phyloP scores from a whole-genome alignment of 352 stramenopile species.

The Lagenidium sp. region DNA sequence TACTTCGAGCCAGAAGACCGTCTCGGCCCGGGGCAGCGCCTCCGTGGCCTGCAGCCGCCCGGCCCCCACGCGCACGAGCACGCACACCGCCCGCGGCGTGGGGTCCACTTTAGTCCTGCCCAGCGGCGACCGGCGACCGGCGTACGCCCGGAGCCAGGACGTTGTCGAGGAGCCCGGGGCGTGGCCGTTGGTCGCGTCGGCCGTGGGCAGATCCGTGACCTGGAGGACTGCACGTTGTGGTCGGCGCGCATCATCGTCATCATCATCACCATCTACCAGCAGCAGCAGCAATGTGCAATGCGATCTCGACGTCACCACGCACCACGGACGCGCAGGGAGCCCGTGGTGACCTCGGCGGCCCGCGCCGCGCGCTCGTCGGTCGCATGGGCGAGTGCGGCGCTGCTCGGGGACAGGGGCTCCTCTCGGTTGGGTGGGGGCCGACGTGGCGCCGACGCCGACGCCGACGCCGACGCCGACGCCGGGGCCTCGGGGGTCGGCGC shows the following conservation, averaged over 20 bases:
- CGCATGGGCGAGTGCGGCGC: slow-evolving; percentile 34
- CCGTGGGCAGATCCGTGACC: slow-evolving; percentile 15
- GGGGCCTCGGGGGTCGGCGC: background rate
- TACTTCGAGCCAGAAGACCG: slow-evolving; percentile 50
- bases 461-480: slow-evolving; percentile 7
- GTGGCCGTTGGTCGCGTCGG: slow-evolving; percentile 7
- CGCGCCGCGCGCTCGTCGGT: slow-evolving; percentile 36
- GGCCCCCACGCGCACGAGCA: slow-evolving; percentile 31
- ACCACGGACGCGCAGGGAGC: slow-evolving; percentile 53
- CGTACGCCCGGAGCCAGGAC: slow-evolving; percentile 47
- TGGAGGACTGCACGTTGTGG: slow-evolving; percentile 10
- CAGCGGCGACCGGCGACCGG: slow-evolving; percentile 1
- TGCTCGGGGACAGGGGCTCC: slow-evolving; percentile 35
- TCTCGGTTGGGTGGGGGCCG: slow-evolving; percentile 11
- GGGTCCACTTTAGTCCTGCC: slow-evolving; percentile 17
- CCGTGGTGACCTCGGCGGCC: slow-evolving; percentile 30
- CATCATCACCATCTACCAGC: background rate
- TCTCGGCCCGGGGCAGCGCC: slow-evolving; percentile 21
- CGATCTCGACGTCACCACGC: background rate
- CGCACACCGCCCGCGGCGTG: slow-evolving; percentile 22
- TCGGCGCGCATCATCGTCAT: background rate
- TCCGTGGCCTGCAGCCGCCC: slow-evolving; percentile 2
- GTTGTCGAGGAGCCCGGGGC: slow-evolving; percentile 2
- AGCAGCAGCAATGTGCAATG: background rate
- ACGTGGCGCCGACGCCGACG: background rate